phyloP scores from a whole-genome alignment of 1,284 basidiomycete species.

The Somion occarium region DNA sequence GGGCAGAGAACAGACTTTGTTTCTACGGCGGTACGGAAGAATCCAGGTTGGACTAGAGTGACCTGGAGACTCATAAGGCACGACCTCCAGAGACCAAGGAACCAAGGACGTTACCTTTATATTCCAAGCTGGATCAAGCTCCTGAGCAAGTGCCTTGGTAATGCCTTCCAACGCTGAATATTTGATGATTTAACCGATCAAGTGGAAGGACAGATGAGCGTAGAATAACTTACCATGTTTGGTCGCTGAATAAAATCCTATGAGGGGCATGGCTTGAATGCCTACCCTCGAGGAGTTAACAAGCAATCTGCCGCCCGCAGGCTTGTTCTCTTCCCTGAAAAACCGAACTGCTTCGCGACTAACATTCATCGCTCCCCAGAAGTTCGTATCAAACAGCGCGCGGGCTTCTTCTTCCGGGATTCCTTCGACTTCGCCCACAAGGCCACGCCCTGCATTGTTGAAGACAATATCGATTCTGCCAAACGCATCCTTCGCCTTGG shows the following conservation, averaged over 20 bases:
- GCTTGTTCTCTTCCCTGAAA: too few species aligned
- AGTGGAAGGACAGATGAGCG: background rate
- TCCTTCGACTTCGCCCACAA: slow-evolving; percentile 31
- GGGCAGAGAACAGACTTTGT: background rate
- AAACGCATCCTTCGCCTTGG: slow-evolving; percentile 27
- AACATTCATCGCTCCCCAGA: too few species aligned
- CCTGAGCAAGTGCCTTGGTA: slow-evolving; percentile 27
- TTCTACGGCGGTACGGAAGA: slow-evolving; percentile 3
- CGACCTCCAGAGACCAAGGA: slow-evolving; percentile 11
- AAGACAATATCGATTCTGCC: slow-evolving; percentile 40
- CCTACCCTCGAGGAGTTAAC: slow-evolving; percentile 27
- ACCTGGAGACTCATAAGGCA: background rate
- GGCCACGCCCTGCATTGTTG: slow-evolving; percentile 34
- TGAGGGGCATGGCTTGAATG: slow-evolving; percentile 16
- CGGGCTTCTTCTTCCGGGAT: slow-evolving; percentile 27
- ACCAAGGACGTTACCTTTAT: slow-evolving; percentile 27
- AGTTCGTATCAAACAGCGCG: slow-evolving; percentile 29
- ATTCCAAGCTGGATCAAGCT: slow-evolving; percentile 36
- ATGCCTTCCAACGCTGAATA: slow-evolving; percentile 27
- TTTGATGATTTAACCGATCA: background rate
- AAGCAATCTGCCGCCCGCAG: slow-evolving; percentile 30
- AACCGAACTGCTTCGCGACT: slow-evolving; percentile 34
- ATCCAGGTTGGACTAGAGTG: slow-evolving; percentile 4
- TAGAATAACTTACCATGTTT: slow-evolving; percentile 8
- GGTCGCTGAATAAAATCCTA: slow-evolving; percentile 28